Conservation (phyloP, 176 grass and related monocot genomes). For the Leersia perrieri region DNA sequence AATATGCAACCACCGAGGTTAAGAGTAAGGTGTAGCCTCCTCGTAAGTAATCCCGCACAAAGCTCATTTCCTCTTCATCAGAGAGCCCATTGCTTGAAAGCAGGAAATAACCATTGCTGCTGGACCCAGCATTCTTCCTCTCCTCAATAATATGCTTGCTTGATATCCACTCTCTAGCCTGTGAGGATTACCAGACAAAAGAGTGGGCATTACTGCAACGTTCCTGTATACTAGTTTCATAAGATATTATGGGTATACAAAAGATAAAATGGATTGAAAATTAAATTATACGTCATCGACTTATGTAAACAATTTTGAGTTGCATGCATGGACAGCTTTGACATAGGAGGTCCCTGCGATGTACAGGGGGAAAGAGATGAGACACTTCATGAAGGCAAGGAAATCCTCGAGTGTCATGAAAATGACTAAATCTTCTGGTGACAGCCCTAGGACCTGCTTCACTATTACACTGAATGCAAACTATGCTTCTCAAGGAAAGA, state of each 20-base stretch:
- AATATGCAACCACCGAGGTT: constrained; percentile 76
- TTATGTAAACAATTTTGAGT: neutral
- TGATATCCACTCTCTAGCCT: constrained; percentile 90
- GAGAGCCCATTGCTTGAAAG: constrained; percentile 63
- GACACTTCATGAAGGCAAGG: constrained; percentile 88
- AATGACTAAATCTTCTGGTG: constrained; percentile 63
- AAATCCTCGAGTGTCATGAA: constrained; percentile 80
- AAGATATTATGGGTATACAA: neutral
- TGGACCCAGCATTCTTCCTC: constrained; percentile 43
- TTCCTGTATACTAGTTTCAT: neutral
- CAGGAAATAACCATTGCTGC: constrained; percentile 67
- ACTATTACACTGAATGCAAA: constrained; percentile 97
- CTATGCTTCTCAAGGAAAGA: constrained; percentile 43
- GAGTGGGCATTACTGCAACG: neutral
- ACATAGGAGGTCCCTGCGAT: constrained; percentile 81
- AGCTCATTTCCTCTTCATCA: constrained; percentile 85
- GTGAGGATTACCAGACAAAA: constrained; percentile 15
- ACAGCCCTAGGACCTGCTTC: constrained; percentile 87
- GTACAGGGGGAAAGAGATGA: constrained; percentile 87
- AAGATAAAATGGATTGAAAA: too few relatives aligned
- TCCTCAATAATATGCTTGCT: constrained; percentile 62
- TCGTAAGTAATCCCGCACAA: constrained; percentile 73
- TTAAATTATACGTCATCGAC: too few relatives aligned
- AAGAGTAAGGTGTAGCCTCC: constrained; percentile 87
- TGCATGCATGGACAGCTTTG: constrained; percentile 75